A percentile compares a stretch with the other conserved stretches of the same genome.
Conservation (phyloP, 2,329 filamentous ascomycete genomes). For the Alternaria brassicae region DNA sequence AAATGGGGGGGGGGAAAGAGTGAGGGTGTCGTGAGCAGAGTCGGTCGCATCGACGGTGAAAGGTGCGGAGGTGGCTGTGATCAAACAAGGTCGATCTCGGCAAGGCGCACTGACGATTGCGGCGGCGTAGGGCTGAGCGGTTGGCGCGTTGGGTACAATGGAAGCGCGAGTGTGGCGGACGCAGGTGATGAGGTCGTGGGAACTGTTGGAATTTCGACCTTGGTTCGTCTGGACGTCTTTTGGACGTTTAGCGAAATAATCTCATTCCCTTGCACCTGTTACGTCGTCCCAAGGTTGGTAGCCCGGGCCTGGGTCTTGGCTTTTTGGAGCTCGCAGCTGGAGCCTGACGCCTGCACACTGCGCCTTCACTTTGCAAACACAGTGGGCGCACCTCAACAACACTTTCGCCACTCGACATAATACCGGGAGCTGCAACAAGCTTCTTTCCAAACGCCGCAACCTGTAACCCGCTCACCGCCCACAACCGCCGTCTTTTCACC, state of each 20-base stretch:
- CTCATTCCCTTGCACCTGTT: not conserved
- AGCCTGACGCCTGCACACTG: constrained; percentile 20
- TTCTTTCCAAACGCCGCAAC: not conserved
- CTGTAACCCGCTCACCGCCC: not conserved
- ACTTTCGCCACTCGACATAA: constrained; percentile 12
- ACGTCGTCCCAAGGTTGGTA: constrained; percentile 3
- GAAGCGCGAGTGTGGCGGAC: constrained; percentile 4
- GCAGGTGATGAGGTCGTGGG: not conserved
- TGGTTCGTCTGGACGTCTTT: not conserved
- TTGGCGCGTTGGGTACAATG: not conserved
- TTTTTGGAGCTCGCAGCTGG: constrained; percentile 15
- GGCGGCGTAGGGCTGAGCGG: constrained; percentile 29
- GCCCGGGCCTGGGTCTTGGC: constrained; percentile 23
- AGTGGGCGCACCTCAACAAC: not conserved
- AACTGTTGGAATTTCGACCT: not conserved
- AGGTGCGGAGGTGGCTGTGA: constrained; percentile 31
- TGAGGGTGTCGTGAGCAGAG: constrained; percentile 21
- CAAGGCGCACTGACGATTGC: constrained; percentile 28
- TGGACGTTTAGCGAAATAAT: not conserved
- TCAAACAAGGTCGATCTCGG: constrained; percentile 24
- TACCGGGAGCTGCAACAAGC: constrained; percentile 9
- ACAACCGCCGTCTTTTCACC: not conserved
- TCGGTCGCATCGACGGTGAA: constrained; percentile 25
- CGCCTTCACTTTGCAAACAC: constrained; percentile 8
- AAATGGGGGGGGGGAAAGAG: constrained; percentile 14